Base-by-base conservation (phyloP, 2,329 filamentous ascomycete genomes). In the Emergomyces pasteurianus region DNA sequence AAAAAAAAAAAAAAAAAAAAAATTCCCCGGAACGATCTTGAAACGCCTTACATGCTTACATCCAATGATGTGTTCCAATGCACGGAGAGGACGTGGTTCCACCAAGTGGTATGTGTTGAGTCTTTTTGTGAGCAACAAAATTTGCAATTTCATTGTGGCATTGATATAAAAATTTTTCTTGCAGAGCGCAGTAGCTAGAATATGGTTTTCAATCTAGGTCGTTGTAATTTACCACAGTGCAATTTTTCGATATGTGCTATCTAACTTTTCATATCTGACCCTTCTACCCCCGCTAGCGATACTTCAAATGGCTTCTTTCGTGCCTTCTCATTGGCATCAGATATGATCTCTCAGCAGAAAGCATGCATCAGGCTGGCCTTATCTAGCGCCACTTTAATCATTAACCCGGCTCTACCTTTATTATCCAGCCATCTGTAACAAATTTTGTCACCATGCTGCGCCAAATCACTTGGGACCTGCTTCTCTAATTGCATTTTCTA, bases 81-180 rank as follows among this genome's bases (percentile, higher is more conserved):
- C 18, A 21, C 9, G 54, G 54, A 26, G 21, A 50, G 57, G 58
- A 28, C 40, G 21, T 21, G 38, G n/a, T 55, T 58, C 12, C 55
- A 58, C 59, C 58, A 60, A 60, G 57, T 60, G 62, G 63, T 64
- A 64, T 59, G 63, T 64, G 62, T 58, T 63, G 52, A 23, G 57
- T 23, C 57, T 58, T 50, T 42, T 23, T 31, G 54, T 23, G 31
- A 49, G 28, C 21, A 38, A n/a, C n/a, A 10, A 18, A 36, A 58
- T 58, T 58, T 58, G 43, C 55, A 31, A 50, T 34, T 58, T 36
- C 7, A 43, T 57, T 47, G 31, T 49, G 43, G 18, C 57, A 43
- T 58, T 58, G 57, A 58, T 58, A 46, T 36, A 43, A 46, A 57
- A 18, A 52, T 46, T 57, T 18, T 16, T 57, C 40, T 31, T 46